phyloP scores from a whole-genome alignment of 1,284 basidiomycete species.

The Ceratobasidium sp. region DNA sequence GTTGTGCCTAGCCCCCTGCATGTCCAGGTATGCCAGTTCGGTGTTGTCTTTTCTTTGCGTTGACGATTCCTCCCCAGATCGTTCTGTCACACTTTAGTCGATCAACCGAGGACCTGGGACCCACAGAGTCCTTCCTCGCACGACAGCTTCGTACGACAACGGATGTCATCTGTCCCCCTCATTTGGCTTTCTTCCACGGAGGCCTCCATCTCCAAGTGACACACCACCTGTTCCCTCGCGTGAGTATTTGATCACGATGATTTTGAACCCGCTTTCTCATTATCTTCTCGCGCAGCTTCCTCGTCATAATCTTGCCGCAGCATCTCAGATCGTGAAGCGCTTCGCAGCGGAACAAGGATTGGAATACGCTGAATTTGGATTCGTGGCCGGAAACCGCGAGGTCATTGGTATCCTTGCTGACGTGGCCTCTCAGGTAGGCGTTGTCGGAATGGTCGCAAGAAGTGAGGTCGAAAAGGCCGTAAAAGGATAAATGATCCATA shows the following conservation, averaged over 20 bases:
- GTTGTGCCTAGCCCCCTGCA: slow-evolving; percentile 83
- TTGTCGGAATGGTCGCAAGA: slow-evolving; percentile 74
- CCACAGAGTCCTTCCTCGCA: slow-evolving; percentile 88
- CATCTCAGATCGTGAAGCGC: slow-evolving; percentile 81
- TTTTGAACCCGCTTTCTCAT: not conserved
- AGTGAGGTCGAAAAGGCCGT: slow-evolving; percentile 47
- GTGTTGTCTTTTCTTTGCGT: not conserved
- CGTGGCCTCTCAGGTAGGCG: slow-evolving; percentile 82
- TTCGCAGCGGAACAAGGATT: slow-evolving; percentile 85
- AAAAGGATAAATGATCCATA: not conserved
- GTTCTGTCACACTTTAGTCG: slow-evolving; percentile 98
- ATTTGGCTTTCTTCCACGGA: slow-evolving; percentile 64
- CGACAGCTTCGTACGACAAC: slow-evolving; percentile 96
- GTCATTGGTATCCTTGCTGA: slow-evolving; percentile 76
- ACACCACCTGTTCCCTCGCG: slow-evolving; percentile 94
- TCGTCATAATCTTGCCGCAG: slow-evolving; percentile 87
- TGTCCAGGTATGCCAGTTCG: slow-evolving; percentile 60
- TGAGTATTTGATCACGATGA: not conserved
- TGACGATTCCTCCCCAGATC: slow-evolving; percentile 63
- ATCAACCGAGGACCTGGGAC: slow-evolving; percentile 90
- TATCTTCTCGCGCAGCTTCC: slow-evolving; percentile 59
- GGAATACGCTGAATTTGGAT: slow-evolving; percentile 89
- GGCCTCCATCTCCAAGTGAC: slow-evolving; percentile 90
- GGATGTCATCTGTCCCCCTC: slow-evolving; percentile 76
- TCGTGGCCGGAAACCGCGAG: slow-evolving; percentile 80